Base-by-base conservation (phyloP, 345 rosid species). In the Sonneratia caseolaris region DNA sequence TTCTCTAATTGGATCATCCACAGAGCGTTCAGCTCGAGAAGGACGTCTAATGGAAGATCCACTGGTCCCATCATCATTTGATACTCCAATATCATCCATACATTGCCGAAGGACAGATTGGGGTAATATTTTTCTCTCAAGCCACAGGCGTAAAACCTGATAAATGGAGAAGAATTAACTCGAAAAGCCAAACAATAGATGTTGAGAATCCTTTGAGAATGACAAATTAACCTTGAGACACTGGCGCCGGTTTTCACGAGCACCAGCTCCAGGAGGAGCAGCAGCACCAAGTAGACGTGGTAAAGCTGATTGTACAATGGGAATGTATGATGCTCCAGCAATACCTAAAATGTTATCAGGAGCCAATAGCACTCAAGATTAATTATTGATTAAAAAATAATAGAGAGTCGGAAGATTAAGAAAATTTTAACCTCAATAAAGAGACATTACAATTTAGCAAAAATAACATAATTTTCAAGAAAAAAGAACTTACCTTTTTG, bases 241-340 rank as follows among this genome's bases (percentile, higher is more conserved):
- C 72, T 92, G 96, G 71, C 91, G 98, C 40, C 97, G 97, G 77
- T 95, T 95, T 82, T 95, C 98, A 72, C 92, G 93, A 73, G 96
- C 90, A 79, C 88, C 82, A 61, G 82, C 73, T 64, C 99, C 99
- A 57, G 89, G 74, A 72, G 99, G 97, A 71, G 90, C 98, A 83
- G 98, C 96, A 74, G 93, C 97, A 82, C 90, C 90, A 75, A 95
- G 80, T 76, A 95, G 96, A 37, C 98, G 98, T 36, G 97, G 97
- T 77, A 95, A 73, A 72, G 99, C 97, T 68, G 96, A 86, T 81
- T 92, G 93, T 77, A 92, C 88, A 7, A 85, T 81, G 71, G 97
- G 98, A 73, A 92, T 79, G 56, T 92, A 95, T 68, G 89, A 88
- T 68, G 94, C 89, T 73, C 98, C 96, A 18, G 94, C 96, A 71